Evolutionary conservation across 257 asterid genomes (phyloP).

Genomic region (Gentiana straminea): DNA sequence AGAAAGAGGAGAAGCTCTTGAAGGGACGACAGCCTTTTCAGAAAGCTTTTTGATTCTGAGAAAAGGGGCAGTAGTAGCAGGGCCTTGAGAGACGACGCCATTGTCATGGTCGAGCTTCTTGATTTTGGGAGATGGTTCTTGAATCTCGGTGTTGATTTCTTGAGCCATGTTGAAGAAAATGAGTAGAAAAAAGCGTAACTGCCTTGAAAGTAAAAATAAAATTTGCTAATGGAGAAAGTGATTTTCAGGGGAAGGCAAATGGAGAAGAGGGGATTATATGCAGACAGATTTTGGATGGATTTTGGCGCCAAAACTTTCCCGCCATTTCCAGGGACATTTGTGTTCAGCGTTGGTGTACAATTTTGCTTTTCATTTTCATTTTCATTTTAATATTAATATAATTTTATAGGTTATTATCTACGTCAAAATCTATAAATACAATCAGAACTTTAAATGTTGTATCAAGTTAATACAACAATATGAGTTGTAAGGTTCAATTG

Average conservation of each 20-base stretch:
- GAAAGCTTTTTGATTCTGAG: conserved; percentile 24
- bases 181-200: background rate
- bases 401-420: no score
- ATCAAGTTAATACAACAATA: no score
- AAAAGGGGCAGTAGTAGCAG: background rate
- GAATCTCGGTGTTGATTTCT: conserved; percentile 6
- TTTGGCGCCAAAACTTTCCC: conserved; percentile 43
- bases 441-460: no score
- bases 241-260: background rate
- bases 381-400: no score
- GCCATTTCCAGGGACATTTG: conserved; percentile 15
- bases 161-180: conserved; percentile 5
- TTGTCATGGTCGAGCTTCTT: conserved; percentile 15
- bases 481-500: no score
- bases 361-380: no score
- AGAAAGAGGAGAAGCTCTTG: conserved; percentile 22
- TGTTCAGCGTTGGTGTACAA: no score
- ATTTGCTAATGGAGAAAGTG: background rate
- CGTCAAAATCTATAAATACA: no score
- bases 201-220: background rate
- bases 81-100: background rate
- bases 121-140: conserved; percentile 16
- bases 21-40: conserved; percentile 17
- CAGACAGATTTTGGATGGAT: background rate
- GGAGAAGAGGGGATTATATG: conserved; percentile 2